These are phyloP conservation scores for Kentomonas sorsogonicus DNA, from an alignment of 208 protist genomes.

Conservation along the genomic window DNA sequence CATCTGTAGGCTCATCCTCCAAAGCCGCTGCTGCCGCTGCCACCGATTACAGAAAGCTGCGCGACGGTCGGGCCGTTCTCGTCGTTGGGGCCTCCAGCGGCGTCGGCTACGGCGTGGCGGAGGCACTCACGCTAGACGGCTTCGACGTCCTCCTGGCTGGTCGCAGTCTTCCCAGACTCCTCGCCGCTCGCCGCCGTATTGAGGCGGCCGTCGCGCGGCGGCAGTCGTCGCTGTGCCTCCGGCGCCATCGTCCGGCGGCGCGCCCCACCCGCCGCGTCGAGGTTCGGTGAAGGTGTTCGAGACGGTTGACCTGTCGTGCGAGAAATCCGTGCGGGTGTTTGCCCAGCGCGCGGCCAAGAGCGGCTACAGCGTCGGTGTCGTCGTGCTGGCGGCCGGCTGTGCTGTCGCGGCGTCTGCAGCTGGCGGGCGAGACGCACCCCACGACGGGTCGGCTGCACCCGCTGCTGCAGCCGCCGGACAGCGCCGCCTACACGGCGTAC, in stretches of 20 bases:
- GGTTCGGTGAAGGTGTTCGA: conserved; percentile 41
- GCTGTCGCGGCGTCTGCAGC: conserved; percentile 47
- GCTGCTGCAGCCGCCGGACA: too few species aligned
- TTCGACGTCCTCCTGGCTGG: conserved; percentile 76
- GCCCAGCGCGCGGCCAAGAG: conserved; percentile 27
- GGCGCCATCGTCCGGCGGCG: neutral
- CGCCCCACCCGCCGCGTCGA: neutral
- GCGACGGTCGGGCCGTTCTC: conserved; percentile 47
- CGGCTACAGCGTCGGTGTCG: conserved; percentile 42
- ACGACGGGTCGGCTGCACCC: too few species aligned
- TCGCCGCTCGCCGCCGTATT: conserved; percentile 41
- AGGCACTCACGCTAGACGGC: conserved; percentile 62
- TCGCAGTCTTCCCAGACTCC: conserved; percentile 45
- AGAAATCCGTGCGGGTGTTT: conserved; percentile 65
- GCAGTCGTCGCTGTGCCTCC: neutral
- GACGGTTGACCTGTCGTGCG: conserved; percentile 57
- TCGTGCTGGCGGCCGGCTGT: conserved; percentile 79
- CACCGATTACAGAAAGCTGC: neutral
- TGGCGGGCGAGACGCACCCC: conserved; percentile 15
- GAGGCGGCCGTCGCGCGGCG: conserved; percentile 15
- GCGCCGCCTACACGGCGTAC: too few species aligned
- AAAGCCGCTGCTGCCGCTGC: conserved; percentile 5
- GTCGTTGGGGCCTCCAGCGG: conserved; percentile 76
- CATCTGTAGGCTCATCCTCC: conserved; percentile 14
- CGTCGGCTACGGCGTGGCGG: conserved; percentile 64